Percentiles rank a stretch among this genome's conserved stretches.
phyloP scores from a whole-genome alignment of 192 early-diverging fungal species.

The Haplosporangium gracile region DNA sequence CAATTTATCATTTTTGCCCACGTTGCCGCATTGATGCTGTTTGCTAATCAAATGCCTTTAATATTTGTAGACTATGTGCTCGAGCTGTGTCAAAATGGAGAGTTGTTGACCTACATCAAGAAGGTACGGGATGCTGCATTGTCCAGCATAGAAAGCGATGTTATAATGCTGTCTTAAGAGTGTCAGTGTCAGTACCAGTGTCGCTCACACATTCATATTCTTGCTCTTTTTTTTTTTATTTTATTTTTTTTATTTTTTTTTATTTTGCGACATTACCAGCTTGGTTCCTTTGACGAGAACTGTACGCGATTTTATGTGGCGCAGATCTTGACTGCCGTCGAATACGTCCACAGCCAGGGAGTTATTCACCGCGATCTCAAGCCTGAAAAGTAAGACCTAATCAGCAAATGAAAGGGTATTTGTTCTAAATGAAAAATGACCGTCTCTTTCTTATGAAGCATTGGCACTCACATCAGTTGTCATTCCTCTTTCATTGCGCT shows the following conservation, averaged over 20 bases:
- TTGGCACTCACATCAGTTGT: not conserved
- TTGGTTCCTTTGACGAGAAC: conserved; percentile 80
- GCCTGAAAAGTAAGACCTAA: conserved; percentile 84
- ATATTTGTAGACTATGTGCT: conserved; percentile 83
- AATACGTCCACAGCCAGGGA: conserved; percentile 88
- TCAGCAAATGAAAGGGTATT: not conserved
- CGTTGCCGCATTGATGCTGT: not conserved
- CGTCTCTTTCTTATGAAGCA: not conserved
- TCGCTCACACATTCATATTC: conserved; percentile 12
- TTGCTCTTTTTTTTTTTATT: not conserved
- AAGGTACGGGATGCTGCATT: conserved; percentile 58
- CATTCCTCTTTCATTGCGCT: not conserved
- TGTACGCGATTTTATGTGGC: conserved; percentile 88
- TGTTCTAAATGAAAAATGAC: not conserved
- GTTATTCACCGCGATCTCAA: conserved; percentile 97
- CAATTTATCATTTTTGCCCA: not conserved
- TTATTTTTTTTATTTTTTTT: not conserved
- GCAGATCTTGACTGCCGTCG: conserved; percentile 87
- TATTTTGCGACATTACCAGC: conserved; percentile 54
- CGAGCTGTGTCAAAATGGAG: conserved; percentile 92
- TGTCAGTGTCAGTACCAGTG: not conserved
- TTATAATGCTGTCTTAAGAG: not conserved
- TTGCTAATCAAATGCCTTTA: not conserved
- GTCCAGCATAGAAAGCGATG: not conserved
- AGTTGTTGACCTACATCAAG: conserved; percentile 88